Evolutionary conservation across 2,329 filamentous ascomycete species (phyloP).

Genomic region (Diaporthe citri): DNA sequence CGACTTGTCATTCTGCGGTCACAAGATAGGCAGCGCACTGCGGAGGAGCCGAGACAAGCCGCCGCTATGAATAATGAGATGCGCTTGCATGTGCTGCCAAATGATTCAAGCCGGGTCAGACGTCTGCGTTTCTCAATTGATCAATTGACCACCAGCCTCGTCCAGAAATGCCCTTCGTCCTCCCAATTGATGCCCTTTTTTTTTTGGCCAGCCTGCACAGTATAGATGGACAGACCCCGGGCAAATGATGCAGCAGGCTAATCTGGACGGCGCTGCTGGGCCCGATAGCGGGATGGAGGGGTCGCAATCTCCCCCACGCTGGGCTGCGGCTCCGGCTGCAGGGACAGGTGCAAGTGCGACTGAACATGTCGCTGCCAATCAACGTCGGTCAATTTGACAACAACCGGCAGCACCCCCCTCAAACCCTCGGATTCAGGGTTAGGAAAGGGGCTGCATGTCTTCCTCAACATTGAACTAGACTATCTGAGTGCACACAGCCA

Average conservation of each 20-base stretch:
- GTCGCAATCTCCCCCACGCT: slow-evolving; percentile 30
- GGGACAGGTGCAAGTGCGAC: neutral
- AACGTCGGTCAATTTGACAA: slow-evolving; percentile 22
- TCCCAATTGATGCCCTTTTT: slow-evolving; percentile 7
- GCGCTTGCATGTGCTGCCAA: neutral
- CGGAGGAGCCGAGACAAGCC: slow-evolving; percentile 37
- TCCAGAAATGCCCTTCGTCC: neutral
- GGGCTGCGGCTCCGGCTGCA: slow-evolving; percentile 5
- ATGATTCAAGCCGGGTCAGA: slow-evolving; percentile 29
- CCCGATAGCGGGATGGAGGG: slow-evolving; percentile 41
- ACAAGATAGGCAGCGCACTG: slow-evolving; percentile 33
- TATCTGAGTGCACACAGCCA: neutral
- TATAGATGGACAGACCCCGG: neutral
- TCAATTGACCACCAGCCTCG: neutral
- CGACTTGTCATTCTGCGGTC: slow-evolving; percentile 35
- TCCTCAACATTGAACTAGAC: neutral
- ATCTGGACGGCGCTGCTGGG: neutral
- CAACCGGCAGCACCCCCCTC: neutral
- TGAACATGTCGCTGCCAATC: slow-evolving; percentile 16
- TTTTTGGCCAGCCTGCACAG: neutral
- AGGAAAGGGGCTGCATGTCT: neutral
- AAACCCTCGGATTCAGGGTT: neutral
- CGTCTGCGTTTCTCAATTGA: neutral
- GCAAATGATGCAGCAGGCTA: neutral
- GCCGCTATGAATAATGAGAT: slow-evolving; percentile 40